Conservation (phyloP, 768 basidiomycete genomes). For the Gymnopilus dilepis region DNA sequence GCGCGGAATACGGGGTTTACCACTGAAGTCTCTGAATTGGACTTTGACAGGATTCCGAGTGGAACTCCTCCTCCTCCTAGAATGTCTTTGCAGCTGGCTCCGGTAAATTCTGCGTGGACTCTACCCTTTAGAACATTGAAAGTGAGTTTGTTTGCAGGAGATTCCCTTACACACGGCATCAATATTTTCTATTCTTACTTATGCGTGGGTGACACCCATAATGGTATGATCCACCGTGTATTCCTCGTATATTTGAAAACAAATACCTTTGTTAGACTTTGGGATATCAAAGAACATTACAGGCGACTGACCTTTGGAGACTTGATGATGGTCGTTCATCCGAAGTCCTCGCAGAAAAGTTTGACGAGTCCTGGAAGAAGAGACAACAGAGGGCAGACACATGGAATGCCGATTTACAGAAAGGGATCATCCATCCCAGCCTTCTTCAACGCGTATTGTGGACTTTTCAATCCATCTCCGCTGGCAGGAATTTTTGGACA, state of each 20-base stretch:
- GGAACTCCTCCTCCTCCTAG: constrained; percentile 63
- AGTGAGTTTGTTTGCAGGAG: constrained; percentile 32
- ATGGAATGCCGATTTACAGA: constrained; percentile 59
- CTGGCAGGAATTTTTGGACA: constrained; percentile 31
- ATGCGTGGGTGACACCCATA: constrained; percentile 66
- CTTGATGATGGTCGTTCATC: constrained; percentile 57
- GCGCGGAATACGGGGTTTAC: not conserved
- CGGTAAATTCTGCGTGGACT: constrained; percentile 31
- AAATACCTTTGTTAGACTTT: constrained; percentile 42
- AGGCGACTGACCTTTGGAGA: constrained; percentile 78
- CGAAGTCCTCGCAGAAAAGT: constrained; percentile 50
- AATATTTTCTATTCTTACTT: constrained; percentile 63
- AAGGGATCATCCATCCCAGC: constrained; percentile 49
- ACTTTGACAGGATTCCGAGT: constrained; percentile 55
- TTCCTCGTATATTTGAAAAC: not conserved
- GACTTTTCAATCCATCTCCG: constrained; percentile 38
- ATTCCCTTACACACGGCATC: constrained; percentile 67
- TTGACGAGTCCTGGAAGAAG: constrained; percentile 60
- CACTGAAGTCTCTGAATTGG: not conserved
- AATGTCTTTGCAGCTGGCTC: constrained; percentile 58
- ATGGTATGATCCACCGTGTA: constrained; percentile 42
- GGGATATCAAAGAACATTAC: constrained; percentile 75
- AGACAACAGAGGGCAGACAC: constrained; percentile 53
- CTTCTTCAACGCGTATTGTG: constrained; percentile 45
- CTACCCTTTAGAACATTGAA: not conserved